phyloP scores from a whole-genome alignment of 495 filamentous ascomycete genomes.

The Cercophora samala region DNA sequence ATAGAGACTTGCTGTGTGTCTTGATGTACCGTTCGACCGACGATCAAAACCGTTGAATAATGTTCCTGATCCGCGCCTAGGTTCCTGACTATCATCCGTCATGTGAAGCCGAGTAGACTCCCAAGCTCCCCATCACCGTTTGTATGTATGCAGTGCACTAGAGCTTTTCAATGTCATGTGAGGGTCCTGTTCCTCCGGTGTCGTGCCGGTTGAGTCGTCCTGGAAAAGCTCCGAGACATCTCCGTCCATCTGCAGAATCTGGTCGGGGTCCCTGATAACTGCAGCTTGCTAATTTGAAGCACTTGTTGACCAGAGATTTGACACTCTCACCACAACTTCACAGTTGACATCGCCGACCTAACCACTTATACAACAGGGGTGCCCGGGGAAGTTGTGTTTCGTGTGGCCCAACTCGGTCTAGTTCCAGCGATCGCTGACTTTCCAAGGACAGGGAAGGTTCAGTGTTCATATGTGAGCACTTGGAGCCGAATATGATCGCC shows the following conservation, averaged over 20 bases:
- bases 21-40: neutral
- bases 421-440: constrained; percentile 5
- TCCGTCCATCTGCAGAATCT: constrained; percentile 3
- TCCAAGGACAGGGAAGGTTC: neutral
- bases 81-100: constrained; percentile 14
- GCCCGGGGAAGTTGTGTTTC: constrained; percentile 10
- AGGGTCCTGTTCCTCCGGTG: neutral
- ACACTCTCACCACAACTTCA: neutral
- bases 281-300: neutral
- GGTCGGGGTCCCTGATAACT: too few relatives aligned
- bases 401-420: constrained; percentile 11
- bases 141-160: neutral
- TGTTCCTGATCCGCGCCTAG: constrained; percentile 19
- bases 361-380: constrained; percentile 9
- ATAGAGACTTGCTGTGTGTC: too few relatives aligned
- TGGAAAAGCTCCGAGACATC: constrained; percentile 22
- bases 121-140: neutral
- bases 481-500: constrained; percentile 11
- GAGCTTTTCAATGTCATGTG: neutral
- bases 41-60: constrained; percentile 4
- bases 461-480: constrained; percentile 1
- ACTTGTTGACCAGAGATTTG: neutral
- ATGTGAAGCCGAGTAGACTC: neutral
- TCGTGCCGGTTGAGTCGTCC: neutral
- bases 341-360: constrained; percentile 20